Percentiles rank a stretch among this genome's conserved stretches.
Evolutionary conservation across 108 stramenopile species (phyloP).

Genomic region (Nitzschia sp.): DNA sequence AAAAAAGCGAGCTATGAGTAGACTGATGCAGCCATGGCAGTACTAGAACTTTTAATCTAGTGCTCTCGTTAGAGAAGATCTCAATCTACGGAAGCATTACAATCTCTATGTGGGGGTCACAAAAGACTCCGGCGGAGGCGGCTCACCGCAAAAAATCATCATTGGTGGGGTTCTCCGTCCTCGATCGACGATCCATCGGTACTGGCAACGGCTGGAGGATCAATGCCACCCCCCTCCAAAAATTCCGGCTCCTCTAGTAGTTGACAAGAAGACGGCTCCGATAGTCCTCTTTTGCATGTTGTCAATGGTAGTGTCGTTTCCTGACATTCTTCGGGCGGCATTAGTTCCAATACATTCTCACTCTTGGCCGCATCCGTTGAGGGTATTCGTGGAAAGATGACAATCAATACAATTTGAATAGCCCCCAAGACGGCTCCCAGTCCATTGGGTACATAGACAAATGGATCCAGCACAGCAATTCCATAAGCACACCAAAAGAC

Average conservation of each 20-base stretch:
- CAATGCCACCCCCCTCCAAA: not conserved
- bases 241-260: too few relatives aligned
- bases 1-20: too few relatives aligned
- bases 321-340: not conserved
- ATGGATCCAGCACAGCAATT: constrained; percentile 60
- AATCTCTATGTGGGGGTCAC: too few relatives aligned
- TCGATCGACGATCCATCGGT: not conserved
- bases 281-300: not conserved
- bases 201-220: not conserved
- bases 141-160: too few relatives aligned
- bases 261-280: not conserved
- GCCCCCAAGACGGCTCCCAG: constrained; percentile 66
- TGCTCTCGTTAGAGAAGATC: too few relatives aligned
- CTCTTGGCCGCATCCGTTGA: not conserved
- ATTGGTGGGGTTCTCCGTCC: not conserved
- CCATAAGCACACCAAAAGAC: constrained; percentile 77
- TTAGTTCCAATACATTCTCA: too few relatives aligned
- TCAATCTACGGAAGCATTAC: too few relatives aligned
- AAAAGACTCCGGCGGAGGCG: too few relatives aligned
- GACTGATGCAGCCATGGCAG: too few relatives aligned
- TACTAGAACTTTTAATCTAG: too few relatives aligned
- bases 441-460: constrained; percentile 75
- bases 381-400: not conserved
- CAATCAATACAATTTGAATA: constrained; percentile 50
- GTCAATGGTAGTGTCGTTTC: not conserved